A percentile compares a stretch with the other conserved stretches of the same genome.
Conservation (phyloP, 352 stramenopile genomes). For the Phytophthora citricola region DNA sequence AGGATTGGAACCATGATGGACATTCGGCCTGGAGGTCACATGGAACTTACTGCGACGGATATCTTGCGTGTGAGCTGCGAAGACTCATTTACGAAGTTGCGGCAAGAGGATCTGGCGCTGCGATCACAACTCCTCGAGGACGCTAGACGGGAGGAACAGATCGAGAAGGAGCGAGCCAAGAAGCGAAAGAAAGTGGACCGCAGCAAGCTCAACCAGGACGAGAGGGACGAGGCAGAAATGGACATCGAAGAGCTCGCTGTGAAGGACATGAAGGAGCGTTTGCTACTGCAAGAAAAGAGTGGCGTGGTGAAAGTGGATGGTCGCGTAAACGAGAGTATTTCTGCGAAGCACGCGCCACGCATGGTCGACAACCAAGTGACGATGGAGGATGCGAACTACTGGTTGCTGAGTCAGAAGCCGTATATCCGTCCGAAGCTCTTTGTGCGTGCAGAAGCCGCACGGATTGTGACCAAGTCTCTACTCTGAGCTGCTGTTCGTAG, state of each 20-base stretch:
- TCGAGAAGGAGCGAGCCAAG: constrained; percentile 82
- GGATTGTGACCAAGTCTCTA: constrained; percentile 85
- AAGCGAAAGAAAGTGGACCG: constrained; percentile 90
- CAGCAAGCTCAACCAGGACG: constrained; percentile 77
- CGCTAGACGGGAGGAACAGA: constrained; percentile 75
- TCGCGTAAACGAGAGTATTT: constrained; percentile 86
- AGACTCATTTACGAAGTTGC: constrained; percentile 72
- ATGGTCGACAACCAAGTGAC: constrained; percentile 77
- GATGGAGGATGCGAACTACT: constrained; percentile 84
- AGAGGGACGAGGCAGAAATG: constrained; percentile 88
- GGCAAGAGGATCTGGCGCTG: constrained; percentile 70
- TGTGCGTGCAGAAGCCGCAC: constrained; percentile 77
- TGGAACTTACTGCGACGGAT: constrained; percentile 78
- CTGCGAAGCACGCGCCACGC: constrained; percentile 49
- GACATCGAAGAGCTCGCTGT: constrained; percentile 83
- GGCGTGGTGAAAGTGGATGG: constrained; percentile 75
- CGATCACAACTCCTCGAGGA: constrained; percentile 76
- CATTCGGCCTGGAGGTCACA: constrained; percentile 21
- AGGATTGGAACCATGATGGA: constrained; percentile 22
- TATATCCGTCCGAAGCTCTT: constrained; percentile 88
- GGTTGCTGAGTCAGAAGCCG: constrained; percentile 84
- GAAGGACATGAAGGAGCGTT: constrained; percentile 84
- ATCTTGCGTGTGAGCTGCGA: constrained; percentile 88
- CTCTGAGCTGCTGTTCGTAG: constrained; percentile 37
- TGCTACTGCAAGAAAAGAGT: constrained; percentile 81